Evolutionary conservation across 2,329 filamentous ascomycete genomes (phyloP).

Genomic region (Verticillium nonalfalfae): DNA sequence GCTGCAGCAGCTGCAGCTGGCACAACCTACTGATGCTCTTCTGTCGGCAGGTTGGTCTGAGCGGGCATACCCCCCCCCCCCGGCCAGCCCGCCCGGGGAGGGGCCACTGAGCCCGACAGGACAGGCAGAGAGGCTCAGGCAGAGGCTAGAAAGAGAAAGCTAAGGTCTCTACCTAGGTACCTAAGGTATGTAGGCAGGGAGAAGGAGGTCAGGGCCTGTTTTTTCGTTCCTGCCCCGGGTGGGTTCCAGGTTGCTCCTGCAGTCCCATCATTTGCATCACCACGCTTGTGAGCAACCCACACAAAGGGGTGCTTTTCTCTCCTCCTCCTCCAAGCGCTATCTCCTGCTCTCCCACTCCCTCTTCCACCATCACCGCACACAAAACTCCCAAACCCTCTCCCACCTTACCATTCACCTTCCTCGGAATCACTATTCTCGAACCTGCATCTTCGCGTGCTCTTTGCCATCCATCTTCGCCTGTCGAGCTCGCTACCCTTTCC

Average conservation of each 20-base stretch:
- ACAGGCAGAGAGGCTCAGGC: not conserved
- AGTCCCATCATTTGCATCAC: constrained; percentile 3
- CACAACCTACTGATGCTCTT: not conserved
- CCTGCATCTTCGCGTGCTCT: constrained; percentile 5
- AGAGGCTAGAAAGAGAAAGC: too few relatives aligned
- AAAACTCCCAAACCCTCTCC: not conserved
- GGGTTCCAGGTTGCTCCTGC: not conserved
- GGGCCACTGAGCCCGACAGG: not conserved
- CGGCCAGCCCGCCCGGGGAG: not conserved
- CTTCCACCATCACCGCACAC: not conserved
- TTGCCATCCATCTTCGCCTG: constrained; percentile 1
- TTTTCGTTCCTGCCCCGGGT: not conserved
- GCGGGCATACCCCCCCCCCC: not conserved
- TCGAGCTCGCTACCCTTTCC: constrained; percentile 3
- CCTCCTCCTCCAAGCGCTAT: not conserved
- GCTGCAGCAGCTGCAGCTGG: not conserved
- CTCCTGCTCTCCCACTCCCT: not conserved
- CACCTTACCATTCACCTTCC: not conserved
- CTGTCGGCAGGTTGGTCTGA: not conserved
- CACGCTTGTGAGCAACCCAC: not conserved
- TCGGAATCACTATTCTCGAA: not conserved
- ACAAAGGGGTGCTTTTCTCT: not conserved
- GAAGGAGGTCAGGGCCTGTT: not conserved
- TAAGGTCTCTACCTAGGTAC: too few relatives aligned
- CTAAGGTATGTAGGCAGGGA: not conserved